Base-by-base conservation (phyloP, 768 basidiomycete species). In the Boletus rubescentipes region DNA sequence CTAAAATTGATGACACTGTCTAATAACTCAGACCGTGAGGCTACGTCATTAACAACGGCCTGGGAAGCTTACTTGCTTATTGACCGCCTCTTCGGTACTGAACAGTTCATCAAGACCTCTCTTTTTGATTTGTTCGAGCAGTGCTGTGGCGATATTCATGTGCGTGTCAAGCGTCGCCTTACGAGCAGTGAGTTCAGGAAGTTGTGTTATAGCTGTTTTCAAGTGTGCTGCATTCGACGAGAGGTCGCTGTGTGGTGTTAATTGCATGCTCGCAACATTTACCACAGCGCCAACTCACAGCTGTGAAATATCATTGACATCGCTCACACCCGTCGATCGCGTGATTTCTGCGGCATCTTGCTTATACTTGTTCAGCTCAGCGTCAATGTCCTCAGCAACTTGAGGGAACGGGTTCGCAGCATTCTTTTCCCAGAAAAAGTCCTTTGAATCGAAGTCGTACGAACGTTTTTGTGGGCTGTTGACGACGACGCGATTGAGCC, bases 391-490 rank as follows among this genome's bases (percentile, higher is more conserved):
- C 67, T 97, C 97, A 2, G 97, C 96, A 5, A 99, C 97, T 61
- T 97, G 92, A 36, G 97, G 97, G 79, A 99, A 99, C 5, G 96
- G 96, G 55, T 90, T 92, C 9, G 91, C 86, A 1, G 95, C 93
- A 65, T 98, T 97, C 68, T 91, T 93, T 2, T 86, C 89, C 97
- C 97, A 99, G 77, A 99, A 99, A 73, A 97, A 99, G 71, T 99
- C 97, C 65, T 96, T 98, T 20, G 92, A 87, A 72, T 98, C 97
- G 32, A 99, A 85, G 72, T 99, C 97, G 62, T 98, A 98, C 1
- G 91, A 86, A 47, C 81, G 74, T 72, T 74, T 93, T 88, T 73
- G 87, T 49, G 87, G 80, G 47, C 81, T 80, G 2, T 84, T 79
- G 31, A 99, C 87, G 1, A 91, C 85, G 7, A 99, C 93, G 8